phyloP scores from a whole-genome alignment of 345 rosid genomes.

The Salix arbutifolia region DNA sequence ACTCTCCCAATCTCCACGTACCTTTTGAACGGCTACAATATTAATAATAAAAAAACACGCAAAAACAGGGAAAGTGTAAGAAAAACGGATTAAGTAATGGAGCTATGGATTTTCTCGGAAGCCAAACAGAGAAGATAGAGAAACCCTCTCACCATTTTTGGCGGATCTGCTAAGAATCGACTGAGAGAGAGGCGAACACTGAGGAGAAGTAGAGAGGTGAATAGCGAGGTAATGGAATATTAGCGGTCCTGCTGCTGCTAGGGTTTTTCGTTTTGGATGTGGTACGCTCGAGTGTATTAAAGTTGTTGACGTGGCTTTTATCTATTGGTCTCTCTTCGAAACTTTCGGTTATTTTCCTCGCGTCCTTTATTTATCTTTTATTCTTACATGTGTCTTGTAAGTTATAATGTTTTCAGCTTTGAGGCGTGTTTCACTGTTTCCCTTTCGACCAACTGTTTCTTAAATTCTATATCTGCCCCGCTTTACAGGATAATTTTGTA shows the following conservation, averaged over 20 bases:
- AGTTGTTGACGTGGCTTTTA: neutral
- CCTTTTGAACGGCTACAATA: conserved; percentile 15
- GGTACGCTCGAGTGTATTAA: neutral
- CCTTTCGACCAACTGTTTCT: neutral
- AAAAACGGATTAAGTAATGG: neutral
- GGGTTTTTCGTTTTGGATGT: neutral
- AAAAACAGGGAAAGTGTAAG: neutral
- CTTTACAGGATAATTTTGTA: neutral
- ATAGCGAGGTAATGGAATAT: neutral
- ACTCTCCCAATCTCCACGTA: conserved; percentile 24
- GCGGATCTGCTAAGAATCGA: neutral
- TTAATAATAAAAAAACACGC: neutral
- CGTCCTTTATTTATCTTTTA: neutral
- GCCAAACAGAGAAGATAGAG: neutral
- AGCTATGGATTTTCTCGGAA: neutral
- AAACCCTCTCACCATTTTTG: neutral
- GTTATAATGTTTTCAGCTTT: neutral
- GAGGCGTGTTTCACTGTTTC: neutral
- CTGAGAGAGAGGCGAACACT: neutral
- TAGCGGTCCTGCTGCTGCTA: neutral
- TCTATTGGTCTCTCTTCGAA: neutral
- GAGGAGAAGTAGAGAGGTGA: neutral
- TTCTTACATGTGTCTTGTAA: neutral
- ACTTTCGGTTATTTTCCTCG: neutral
- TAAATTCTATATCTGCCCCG: neutral